Base-by-base conservation (phyloP, 2,329 filamentous ascomycete genomes). In the Phialemoniopsis sp. region DNA sequence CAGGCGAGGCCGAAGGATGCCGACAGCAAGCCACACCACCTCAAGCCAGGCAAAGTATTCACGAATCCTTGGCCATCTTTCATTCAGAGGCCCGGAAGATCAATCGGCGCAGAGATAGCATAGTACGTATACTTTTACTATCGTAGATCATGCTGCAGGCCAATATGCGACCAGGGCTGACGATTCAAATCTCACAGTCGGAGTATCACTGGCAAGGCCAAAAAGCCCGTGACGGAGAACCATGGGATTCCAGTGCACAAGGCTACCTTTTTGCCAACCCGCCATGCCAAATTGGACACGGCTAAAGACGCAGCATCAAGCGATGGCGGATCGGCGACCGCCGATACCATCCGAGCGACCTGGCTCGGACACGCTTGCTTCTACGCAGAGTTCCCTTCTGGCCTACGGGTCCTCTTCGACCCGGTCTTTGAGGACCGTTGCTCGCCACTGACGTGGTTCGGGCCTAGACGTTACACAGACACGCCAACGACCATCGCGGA, bases 361-460 rank as follows among this genome's bases (percentile, higher is more conserved):
- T 96, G 91, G 91, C 80, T 97, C 3, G 91, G 91, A 29, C 91
- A 97, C 60, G 90, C 91, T 4, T 95, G 89, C 67, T 95, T 89
- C 67, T 90, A 88, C 54, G 80, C 95, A 50, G 91, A 96, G 61
- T 96, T 90, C 53, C 89, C 89, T 2, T 76, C 78, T 13, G 91
- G 91, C 1, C 70, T 97, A 38, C 82, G 91, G 39, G 88, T 95
- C 4, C 77, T 97, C 4, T 96, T 95, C 59, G 91, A 96, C 55
- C 91, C 91, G 2, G 90, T 96, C 28, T 95, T 96, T 49, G 88
- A 91, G 58, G 80, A 89, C 46, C 81, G 88, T 51, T 96, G 91
- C 65, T 82, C 84, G 21, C 91, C 91, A 0, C 72, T 18, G n/a
- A 28, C 70, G 29, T 81, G 80, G 48, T 54, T 86, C 40, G 80